Conservation (phyloP, 257 asterid species). For the Avicennia marina region DNA sequence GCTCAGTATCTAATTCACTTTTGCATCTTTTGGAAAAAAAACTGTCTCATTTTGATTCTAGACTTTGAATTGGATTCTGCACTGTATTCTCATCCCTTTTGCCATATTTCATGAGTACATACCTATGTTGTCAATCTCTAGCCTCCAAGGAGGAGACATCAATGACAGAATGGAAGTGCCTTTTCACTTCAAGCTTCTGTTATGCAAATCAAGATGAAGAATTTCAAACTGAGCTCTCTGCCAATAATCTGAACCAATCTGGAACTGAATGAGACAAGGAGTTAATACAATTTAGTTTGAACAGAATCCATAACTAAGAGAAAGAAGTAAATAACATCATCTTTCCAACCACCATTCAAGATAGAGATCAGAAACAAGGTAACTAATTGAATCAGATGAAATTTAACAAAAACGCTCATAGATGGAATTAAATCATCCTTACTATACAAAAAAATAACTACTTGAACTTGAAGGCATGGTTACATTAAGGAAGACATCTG, state of each 20-base stretch:
- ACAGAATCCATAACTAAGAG: not conserved
- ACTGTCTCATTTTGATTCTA: slow-evolving; percentile 22
- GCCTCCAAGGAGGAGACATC: slow-evolving; percentile 18
- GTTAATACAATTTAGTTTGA: not conserved
- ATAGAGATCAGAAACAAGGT: not conserved
- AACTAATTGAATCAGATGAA: too few species aligned
- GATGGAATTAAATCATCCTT: too few species aligned
- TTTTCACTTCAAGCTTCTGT: not conserved
- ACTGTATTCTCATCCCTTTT: slow-evolving; percentile 25
- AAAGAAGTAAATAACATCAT: not conserved
- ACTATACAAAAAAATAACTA: too few species aligned
- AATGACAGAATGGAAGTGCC: not conserved
- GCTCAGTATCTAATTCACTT: slow-evolving; percentile 22
- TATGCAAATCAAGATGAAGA: not conserved
- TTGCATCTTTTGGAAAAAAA: slow-evolving; percentile 18
- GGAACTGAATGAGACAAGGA: not conserved
- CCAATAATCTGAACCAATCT: slow-evolving; percentile 9
- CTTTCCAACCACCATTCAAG: not conserved
- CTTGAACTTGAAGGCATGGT: not conserved
- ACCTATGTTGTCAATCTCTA: slow-evolving; percentile 27
- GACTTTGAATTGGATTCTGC: slow-evolving; percentile 17
- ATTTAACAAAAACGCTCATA: too few species aligned
- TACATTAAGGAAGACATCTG: not conserved
- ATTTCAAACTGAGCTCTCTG: not conserved
- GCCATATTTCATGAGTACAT: slow-evolving; percentile 20